Percentiles rank a stretch among this genome's conserved stretches.
Evolutionary conservation across 169 alveolate species (phyloP).

Genomic region (Plasmodium billcollinsi): DNA sequence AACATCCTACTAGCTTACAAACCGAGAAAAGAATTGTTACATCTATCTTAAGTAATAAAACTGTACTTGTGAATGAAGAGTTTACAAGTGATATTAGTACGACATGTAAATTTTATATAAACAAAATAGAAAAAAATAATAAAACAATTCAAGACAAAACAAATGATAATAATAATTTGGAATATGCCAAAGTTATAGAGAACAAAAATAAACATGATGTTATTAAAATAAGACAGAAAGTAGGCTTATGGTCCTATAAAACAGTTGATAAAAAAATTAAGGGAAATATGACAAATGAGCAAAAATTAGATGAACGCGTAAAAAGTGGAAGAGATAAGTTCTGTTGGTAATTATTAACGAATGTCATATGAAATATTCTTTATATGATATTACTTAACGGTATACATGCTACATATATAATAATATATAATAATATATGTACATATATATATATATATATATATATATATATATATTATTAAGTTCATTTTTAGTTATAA

Average conservation of each 20-base stretch:
- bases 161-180: constrained; percentile 14
- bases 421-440: too few species aligned
- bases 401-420: too few species aligned
- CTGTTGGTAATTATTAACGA: constrained; percentile 78
- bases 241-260: constrained; percentile 87
- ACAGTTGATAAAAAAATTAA: constrained; percentile 82
- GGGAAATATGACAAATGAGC: constrained; percentile 83
- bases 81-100: constrained; percentile 84
- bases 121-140: background rate
- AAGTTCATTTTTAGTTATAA: too few species aligned
- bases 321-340: constrained; percentile 84
- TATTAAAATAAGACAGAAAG: constrained; percentile 82
- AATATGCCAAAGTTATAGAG: constrained; percentile 54
- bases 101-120: constrained; percentile 77
- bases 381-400: too few species aligned
- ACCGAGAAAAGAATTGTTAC: constrained; percentile 79
- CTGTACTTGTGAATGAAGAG: constrained; percentile 79
- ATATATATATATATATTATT: too few species aligned
- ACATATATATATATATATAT: too few species aligned
- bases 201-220: constrained; percentile 37
- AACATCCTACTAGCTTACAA: constrained; percentile 80
- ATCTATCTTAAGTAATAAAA: constrained; percentile 79
- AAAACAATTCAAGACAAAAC: background rate
- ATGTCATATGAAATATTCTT: background rate
- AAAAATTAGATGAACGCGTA: constrained; percentile 82